Conservation (phyloP, 2,329 filamentous ascomycete genomes). For the Fusarium caatingaense region DNA sequence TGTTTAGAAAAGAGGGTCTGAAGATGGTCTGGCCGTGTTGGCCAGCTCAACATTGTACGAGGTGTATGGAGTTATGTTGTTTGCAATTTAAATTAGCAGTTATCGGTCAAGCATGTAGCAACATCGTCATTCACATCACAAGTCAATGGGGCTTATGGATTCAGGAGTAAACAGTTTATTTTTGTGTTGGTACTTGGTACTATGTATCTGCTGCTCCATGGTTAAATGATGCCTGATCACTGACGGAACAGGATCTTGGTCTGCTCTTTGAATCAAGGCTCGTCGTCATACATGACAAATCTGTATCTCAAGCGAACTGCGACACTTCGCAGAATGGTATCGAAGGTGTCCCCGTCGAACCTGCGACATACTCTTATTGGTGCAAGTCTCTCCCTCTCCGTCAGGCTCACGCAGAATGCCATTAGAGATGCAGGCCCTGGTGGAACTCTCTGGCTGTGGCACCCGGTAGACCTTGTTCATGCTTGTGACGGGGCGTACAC, state of each 20-base stretch:
- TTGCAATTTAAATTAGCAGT: conserved; percentile 31
- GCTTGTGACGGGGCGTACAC: not conserved
- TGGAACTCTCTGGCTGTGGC: not conserved
- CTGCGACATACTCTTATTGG: not conserved
- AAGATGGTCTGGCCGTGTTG: conserved; percentile 10
- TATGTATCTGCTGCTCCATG: not conserved
- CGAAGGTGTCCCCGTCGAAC: not conserved
- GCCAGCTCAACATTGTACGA: conserved; percentile 17
- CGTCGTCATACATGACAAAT: not conserved
- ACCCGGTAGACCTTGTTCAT: not conserved
- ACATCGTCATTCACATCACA: conserved; percentile 12
- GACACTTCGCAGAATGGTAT: not conserved
- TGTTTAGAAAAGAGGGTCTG: conserved; percentile 22
- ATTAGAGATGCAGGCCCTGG: not conserved
- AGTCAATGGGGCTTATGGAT: not conserved
- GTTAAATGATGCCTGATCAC: not conserved
- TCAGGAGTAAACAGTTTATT: not conserved
- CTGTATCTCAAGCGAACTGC: not conserved
- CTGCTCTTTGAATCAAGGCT: not conserved
- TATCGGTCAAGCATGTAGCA: conserved; percentile 26
- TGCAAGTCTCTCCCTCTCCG: not conserved
- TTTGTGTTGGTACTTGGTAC: not conserved
- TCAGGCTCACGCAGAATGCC: not conserved
- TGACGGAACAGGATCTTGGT: not conserved
- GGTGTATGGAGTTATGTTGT: conserved; percentile 29